Evolutionary conservation across 164 flowering plant genomes (phyloP).

Genomic region (Dillenia suffruticosa): DNA sequence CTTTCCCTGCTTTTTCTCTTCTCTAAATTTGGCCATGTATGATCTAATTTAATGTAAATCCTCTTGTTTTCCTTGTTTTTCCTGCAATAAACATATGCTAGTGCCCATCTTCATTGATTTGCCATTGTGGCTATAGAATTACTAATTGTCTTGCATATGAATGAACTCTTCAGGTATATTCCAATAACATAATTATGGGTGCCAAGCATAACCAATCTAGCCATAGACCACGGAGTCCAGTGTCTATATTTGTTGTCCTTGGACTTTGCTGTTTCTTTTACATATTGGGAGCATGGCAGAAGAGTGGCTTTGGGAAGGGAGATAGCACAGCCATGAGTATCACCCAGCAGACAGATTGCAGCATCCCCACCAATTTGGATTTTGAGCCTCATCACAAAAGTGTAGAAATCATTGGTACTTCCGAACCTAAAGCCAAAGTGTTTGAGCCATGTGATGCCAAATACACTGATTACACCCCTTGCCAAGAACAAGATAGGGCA

Average conservation of each 20-base stretch:
- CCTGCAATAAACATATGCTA: too few relatives aligned
- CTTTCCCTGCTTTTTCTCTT: too few relatives aligned
- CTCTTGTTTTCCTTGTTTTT: too few relatives aligned
- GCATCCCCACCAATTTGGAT: slow-evolving; percentile 37
- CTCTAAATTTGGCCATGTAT: too few relatives aligned
- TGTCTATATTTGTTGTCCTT: slow-evolving; percentile 59
- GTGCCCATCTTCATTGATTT: too few relatives aligned
- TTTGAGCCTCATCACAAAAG: slow-evolving; percentile 76
- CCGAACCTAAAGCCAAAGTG: slow-evolving; percentile 38
- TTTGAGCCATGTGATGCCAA: slow-evolving; percentile 64
- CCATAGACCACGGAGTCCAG: slow-evolving; percentile 48
- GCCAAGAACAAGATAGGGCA: slow-evolving; percentile 95
- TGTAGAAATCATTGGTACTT: slow-evolving; percentile 29
- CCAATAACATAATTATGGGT: slow-evolving; percentile 36
- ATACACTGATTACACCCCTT: slow-evolving; percentile 84
- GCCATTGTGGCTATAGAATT: too few relatives aligned
- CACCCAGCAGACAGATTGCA: slow-evolving; percentile 63
- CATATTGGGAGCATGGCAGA: slow-evolving; percentile 90
- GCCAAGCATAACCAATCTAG: slow-evolving; percentile 45
- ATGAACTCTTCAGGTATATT: slow-evolving; percentile 10
- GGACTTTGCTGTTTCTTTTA: slow-evolving; percentile 85
- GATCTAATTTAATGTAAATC: too few relatives aligned
- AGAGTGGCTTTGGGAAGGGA: slow-evolving; percentile 89
- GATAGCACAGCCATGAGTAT: slow-evolving; percentile 58
- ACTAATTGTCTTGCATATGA: slow-evolving; percentile 5